Base-by-base conservation (phyloP, 2,329 filamentous ascomycete species). In the Fusarium sp. region DNA sequence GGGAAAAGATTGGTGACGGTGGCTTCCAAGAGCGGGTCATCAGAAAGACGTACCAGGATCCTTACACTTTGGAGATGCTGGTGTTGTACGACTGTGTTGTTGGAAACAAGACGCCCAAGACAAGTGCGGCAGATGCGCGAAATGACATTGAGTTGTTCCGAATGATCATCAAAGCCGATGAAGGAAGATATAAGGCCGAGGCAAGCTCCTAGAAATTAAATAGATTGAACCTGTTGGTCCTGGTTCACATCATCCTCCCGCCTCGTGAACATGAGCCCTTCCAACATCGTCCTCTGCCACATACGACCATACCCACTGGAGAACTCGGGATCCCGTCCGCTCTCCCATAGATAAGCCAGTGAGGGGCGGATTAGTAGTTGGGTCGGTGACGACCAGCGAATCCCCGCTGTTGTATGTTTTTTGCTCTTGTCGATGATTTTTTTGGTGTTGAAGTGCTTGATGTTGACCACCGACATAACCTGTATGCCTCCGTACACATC, bases 41-140 rank as follows among this genome's bases (percentile, higher is more conserved):
- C 4, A 77, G 84, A 33, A 83, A 81, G 39, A 86, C 86, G 0
- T 91, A 88, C 58, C 80, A 84, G 24, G 84, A 86, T 64, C 76
- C 83, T 0, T 85, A 84, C 64, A 84, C 83, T 0, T 67, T 80
- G 0, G 82, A 86, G 74, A 77, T 85, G 67, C 64, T 80, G 33
- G 79, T 82, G 24, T 68, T 84, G 20, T 82, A 83, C 24, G 75
- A 78, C 2, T 78, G 76, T 14, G 77, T 79, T 1, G 63, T 77
- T 2, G 60, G 77, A 8, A 70, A 57, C 0, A 77, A 69, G 52
- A 16, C 68, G 6, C 69, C 76, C 3, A 83, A 83, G 64, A 82
- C 81, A 2, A 78, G 70, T 1, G 74, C 75, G 2, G 56, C 45
- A 6, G 82, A 83, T 63, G 78, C 80, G 3, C 67, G 74, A 37